Percentiles rank a stretch among this genome's conserved stretches.
Evolutionary conservation across 768 basidiomycete genomes (phyloP).

Genomic region (Rubroboletus satanas): DNA sequence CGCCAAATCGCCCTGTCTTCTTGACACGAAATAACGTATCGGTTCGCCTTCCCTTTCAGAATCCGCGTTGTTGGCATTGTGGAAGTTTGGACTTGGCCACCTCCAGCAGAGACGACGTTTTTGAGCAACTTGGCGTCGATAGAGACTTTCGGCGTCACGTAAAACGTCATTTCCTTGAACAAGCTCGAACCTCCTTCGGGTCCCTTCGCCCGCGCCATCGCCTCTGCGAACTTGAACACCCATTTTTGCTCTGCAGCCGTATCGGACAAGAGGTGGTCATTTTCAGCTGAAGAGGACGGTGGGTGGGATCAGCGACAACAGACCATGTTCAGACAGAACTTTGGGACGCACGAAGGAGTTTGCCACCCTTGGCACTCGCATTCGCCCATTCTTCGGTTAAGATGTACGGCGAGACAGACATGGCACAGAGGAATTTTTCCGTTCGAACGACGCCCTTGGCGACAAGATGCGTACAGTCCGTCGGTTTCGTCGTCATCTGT

Average conservation of each 20-base stretch:
- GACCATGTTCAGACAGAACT: not conserved
- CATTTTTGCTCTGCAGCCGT: conserved; percentile 60
- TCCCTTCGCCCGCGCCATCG: conserved; percentile 53
- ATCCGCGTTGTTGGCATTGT: conserved; percentile 53
- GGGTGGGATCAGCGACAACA: not conserved
- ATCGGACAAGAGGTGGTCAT: conserved; percentile 58
- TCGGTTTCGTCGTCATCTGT: conserved; percentile 53
- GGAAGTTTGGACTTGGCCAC: conserved; percentile 60
- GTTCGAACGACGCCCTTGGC: conserved; percentile 70
- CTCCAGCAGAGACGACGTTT: conserved; percentile 64
- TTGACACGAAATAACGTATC: conserved; percentile 62
- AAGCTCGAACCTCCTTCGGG: conserved; percentile 44
- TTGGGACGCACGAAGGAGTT: conserved; percentile 56
- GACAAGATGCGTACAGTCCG: conserved; percentile 78
- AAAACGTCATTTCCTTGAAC: conserved; percentile 66
- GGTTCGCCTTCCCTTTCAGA: conserved; percentile 44
- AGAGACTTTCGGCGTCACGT: conserved; percentile 63
- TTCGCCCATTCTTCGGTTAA: conserved; percentile 67
- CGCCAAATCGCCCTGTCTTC: conserved; percentile 68
- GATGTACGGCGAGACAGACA: conserved; percentile 59
- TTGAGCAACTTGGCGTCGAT: conserved; percentile 60
- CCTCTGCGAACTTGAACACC: conserved; percentile 57
- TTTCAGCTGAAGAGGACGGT: conserved; percentile 48
- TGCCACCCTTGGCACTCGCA: conserved; percentile 51
- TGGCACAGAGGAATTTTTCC: conserved; percentile 81